Percentiles rank a stretch among this genome's conserved stretches.
Evolutionary conservation across 2,329 filamentous ascomycete species (phyloP).

Genomic region (Penicillium sp.): DNA sequence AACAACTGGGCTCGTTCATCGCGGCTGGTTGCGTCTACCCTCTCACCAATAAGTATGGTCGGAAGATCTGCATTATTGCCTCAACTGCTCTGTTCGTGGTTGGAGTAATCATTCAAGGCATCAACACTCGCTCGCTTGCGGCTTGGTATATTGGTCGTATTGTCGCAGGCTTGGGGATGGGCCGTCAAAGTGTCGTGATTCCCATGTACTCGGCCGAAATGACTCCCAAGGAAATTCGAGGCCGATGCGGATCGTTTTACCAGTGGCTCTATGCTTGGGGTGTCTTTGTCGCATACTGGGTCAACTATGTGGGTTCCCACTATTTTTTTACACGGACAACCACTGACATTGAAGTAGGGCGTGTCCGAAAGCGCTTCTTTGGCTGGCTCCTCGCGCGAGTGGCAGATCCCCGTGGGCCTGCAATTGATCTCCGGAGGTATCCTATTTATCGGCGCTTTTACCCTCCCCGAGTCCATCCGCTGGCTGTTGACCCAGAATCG

Average conservation of each 20-base stretch:
- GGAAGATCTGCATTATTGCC: slow-evolving; percentile 43
- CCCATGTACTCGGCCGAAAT: slow-evolving; percentile 41
- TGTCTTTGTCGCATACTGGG: slow-evolving; percentile 51
- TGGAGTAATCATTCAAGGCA: slow-evolving; percentile 43
- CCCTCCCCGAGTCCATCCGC: slow-evolving; percentile 61
- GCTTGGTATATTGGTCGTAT: slow-evolving; percentile 47
- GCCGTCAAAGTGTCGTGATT: slow-evolving; percentile 40
- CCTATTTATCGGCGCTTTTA: slow-evolving; percentile 50
- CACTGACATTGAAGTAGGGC: slow-evolving; percentile 49
- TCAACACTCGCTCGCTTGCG: slow-evolving; percentile 42
- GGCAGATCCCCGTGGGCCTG: slow-evolving; percentile 59
- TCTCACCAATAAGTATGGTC: slow-evolving; percentile 43
- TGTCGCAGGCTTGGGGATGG: slow-evolving; percentile 45
- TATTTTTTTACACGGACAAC: slow-evolving; percentile 41
- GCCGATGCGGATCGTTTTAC: slow-evolving; percentile 49
- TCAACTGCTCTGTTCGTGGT: slow-evolving; percentile 45
- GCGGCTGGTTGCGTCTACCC: slow-evolving; percentile 48
- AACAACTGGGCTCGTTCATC: slow-evolving; percentile 51
- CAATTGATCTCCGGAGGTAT: slow-evolving; percentile 49
- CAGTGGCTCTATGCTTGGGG: slow-evolving; percentile 49
- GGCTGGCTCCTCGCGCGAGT: slow-evolving; percentile 35
- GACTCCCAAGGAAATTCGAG: slow-evolving; percentile 43
- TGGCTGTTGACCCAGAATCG: slow-evolving; percentile 47
- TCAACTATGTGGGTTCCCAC: slow-evolving; percentile 41
- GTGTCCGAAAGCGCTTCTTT: slow-evolving; percentile 43